Percentiles rank a stretch among this genome's conserved stretches.
Evolutionary conservation across 768 basidiomycete species (phyloP).

Genomic region (Auriscalpium vulgare): DNA sequence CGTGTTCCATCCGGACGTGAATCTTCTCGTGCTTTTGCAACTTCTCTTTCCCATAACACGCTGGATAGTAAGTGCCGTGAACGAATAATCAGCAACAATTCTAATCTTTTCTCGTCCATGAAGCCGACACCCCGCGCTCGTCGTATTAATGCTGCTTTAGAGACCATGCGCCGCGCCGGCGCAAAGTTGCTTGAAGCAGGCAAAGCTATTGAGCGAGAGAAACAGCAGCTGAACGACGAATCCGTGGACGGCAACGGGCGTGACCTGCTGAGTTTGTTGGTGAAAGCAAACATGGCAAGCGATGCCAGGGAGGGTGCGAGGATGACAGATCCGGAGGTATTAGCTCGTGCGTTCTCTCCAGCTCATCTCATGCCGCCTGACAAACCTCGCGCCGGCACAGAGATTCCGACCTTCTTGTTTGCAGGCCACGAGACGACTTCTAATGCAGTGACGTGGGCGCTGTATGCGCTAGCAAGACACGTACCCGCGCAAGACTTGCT

Average conservation of each 20-base stretch:
- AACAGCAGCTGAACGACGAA: no score
- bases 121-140: neutral
- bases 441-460: constrained; percentile 27
- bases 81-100: neutral
- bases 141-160: constrained; percentile 19
- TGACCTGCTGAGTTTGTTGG: constrained; percentile 24
- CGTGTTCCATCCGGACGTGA: neutral
- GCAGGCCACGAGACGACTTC: constrained; percentile 23
- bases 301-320: constrained; percentile 19
- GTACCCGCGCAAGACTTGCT: constrained; percentile 25
- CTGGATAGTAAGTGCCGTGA: constrained; percentile 24
- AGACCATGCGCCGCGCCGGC: constrained; percentile 44
- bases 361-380: neutral
- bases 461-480: constrained; percentile 23
- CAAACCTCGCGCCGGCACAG: constrained; percentile 7
- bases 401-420: constrained; percentile 25
- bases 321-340: constrained; percentile 24
- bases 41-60: constrained; percentile 29
- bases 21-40: constrained; percentile 24
- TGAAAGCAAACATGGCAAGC: constrained; percentile 24
- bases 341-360: constrained; percentile 16
- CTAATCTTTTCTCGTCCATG: neutral
- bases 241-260: constrained; percentile 3
- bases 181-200: constrained; percentile 40
- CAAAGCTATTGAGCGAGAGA: constrained; percentile 28